Percentiles rank a stretch among this genome's conserved stretches.
Conservation (phyloP, 2,329 filamentous ascomycete genomes). For the Fusarium caatingaense region DNA sequence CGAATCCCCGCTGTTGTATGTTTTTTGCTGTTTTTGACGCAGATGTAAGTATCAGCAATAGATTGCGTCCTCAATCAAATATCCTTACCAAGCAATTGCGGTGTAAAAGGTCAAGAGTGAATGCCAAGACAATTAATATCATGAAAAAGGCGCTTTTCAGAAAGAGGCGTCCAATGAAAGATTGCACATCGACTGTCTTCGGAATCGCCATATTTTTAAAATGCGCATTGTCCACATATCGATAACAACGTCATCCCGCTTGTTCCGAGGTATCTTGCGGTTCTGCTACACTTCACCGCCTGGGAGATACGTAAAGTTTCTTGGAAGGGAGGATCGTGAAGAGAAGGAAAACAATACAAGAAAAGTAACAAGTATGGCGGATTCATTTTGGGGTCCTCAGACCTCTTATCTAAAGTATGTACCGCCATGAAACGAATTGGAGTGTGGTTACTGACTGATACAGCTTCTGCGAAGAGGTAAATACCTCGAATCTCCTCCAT, state of each 20-base stretch:
- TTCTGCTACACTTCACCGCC: slow-evolving; percentile 34
- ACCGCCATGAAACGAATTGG: rapidly evolving
- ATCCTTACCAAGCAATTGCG: too few relatives aligned
- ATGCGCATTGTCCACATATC: background rate
- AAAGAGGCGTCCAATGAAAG: background rate
- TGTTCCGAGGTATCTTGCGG: slow-evolving; percentile 11
- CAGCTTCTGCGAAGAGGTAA: slow-evolving; percentile 50
- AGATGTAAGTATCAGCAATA: too few relatives aligned
- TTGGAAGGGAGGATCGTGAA: background rate
- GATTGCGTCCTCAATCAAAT: background rate
- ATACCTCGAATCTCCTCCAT: background rate
- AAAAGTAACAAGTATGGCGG: slow-evolving; percentile 1
- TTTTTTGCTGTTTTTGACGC: background rate
- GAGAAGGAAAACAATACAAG: background rate
- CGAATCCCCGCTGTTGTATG: too few relatives aligned
- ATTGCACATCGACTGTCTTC: background rate
- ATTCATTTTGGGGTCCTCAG: slow-evolving; percentile 48
- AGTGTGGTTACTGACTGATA: background rate
- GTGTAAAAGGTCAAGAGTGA: too few relatives aligned
- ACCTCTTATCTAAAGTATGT: slow-evolving; percentile 50
- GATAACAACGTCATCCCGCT: slow-evolving; percentile 17
- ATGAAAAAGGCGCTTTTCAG: background rate
- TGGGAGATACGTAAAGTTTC: background rate
- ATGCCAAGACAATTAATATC: background rate
- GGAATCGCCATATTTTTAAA: background rate